A percentile compares a stretch with the other conserved stretches of the same genome.
Conservation (phyloP, 768 basidiomycete species). For the Pleurotus giganteus region DNA sequence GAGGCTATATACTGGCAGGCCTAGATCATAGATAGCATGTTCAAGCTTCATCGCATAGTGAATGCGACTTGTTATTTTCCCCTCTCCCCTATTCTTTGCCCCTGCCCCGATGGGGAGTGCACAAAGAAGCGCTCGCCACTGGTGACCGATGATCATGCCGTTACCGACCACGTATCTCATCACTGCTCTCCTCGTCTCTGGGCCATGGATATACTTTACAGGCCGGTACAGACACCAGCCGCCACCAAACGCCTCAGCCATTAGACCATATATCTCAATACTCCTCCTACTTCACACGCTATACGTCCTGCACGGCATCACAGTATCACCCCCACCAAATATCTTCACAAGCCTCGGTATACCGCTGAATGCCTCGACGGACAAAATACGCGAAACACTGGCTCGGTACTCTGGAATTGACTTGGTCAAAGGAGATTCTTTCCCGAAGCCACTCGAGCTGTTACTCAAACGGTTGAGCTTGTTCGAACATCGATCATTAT, state of each 20-base stretch:
- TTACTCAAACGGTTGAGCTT: slow-evolving; percentile 55
- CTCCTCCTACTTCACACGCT: slow-evolving; percentile 51
- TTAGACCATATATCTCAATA: slow-evolving; percentile 29
- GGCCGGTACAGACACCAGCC: slow-evolving; percentile 9
- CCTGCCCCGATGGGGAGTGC: too few species aligned
- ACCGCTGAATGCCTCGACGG: slow-evolving; percentile 53
- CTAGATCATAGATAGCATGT: too few species aligned
- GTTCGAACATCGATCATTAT: slow-evolving; percentile 55
- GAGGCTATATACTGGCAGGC: too few species aligned
- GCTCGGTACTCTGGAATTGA: slow-evolving; percentile 36
- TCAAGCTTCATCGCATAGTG: too few species aligned
- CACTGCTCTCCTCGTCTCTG: slow-evolving; percentile 7
- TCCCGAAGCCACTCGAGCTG: slow-evolving; percentile 48
- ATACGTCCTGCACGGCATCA: slow-evolving; percentile 42
- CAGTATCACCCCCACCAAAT: slow-evolving; percentile 55
- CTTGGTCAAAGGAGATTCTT: slow-evolving; percentile 15
- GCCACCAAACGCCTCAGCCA: slow-evolving; percentile 13
- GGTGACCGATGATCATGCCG: too few species aligned
- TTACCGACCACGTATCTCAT: slow-evolving; percentile 8
- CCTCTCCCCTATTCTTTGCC: too few species aligned
- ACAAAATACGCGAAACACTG: slow-evolving; percentile 47
- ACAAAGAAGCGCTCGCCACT: too few species aligned
- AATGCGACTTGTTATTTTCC: too few species aligned
- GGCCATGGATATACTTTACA: slow-evolving; percentile 16
- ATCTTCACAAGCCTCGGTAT: slow-evolving; percentile 56